Evolutionary conservation across 1,139 yeast species (phyloP), one percentile per base, ranked within the genome.

Genomic region (Saccharomyces hybrid): DNA sequence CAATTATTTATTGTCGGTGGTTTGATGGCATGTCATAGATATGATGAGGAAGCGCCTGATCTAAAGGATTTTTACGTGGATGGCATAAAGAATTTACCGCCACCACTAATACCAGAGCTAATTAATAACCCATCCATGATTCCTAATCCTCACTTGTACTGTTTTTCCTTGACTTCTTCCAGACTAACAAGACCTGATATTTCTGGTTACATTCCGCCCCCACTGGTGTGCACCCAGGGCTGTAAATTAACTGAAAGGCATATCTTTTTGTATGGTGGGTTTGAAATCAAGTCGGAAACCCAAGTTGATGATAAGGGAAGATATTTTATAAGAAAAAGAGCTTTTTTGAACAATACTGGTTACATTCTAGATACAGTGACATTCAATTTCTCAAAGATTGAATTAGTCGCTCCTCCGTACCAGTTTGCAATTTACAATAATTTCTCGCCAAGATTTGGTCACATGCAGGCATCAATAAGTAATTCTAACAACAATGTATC

Each of bases 361-460:
- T 78, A 76, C 68, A 61, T 77, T 14, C 64, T 78, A 44, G 82
- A 79, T 61, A 65, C 70, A 0, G 52, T 67, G 3, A 67, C 74
- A 1, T 65, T 66, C 51, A 68, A 63, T 27, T 78, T 76, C 58
- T 65, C 68, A 27, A 71, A 71, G 57, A 60, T 74, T 25, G 71
- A 71, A 42, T 55, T 77, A 23, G 65, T 66, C 11, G 72, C 76
- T 0, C 76, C 75, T 55, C 77, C 80, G 5, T 71, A 75, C 6
- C 64, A 67, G 47, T 61, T 69, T n/a, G 61, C 71, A 2, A 57
- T 66, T 41, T 68, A 67, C 47, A 75, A 79, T 5, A 61, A 68
- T 5, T 69, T 76, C 0, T 70, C 75, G 13, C 73, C 79, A 4
- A 68, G 82, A 57, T 78, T 79, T 66, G 82, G 80, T 2, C 81